Conservation (phyloP, 495 filamentous ascomycete species). For the Chaetomium tenue region DNA sequence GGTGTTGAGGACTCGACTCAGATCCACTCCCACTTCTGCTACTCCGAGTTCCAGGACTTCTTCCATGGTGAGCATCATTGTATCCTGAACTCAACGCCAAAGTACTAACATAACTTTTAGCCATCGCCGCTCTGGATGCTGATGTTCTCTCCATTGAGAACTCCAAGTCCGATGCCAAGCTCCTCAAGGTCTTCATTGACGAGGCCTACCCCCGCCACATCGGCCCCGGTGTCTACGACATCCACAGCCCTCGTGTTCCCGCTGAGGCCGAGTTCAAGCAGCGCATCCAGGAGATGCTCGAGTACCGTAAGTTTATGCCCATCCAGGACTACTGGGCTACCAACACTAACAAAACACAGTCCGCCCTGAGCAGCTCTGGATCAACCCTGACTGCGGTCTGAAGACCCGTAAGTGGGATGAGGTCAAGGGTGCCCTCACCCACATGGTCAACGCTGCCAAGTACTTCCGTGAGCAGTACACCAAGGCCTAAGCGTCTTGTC, state of each 20-base stretch:
- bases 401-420: conserved; percentile 97
- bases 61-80: conserved; percentile 60
- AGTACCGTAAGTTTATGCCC: conserved; percentile 66
- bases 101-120: conserved; percentile 32
- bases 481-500: conserved; percentile 32
- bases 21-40: conserved; percentile 99
- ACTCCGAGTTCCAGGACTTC: conserved; percentile 99
- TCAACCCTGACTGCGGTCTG: conserved; percentile 97
- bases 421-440: conserved; percentile 86
- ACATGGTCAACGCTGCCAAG: conserved; percentile 97
- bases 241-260: conserved; percentile 97
- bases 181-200: conserved; percentile 96
- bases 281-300: conserved; percentile 94
- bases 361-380: conserved; percentile 87
- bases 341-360: conserved; percentile 22
- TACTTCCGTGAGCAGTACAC: conserved; percentile 86
- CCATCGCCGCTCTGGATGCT: conserved; percentile 95
- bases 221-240: conserved; percentile 98
- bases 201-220: conserved; percentile 96
- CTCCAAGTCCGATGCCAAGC: conserved; percentile 99
- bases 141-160: conserved; percentile 99
- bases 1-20: conserved; percentile 92
- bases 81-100: not conserved
- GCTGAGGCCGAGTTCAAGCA: conserved; percentile 95
- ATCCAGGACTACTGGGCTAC: not conserved